Conservation (phyloP, 371 early-diverging fungal species). For the Parasitella parasitica region DNA sequence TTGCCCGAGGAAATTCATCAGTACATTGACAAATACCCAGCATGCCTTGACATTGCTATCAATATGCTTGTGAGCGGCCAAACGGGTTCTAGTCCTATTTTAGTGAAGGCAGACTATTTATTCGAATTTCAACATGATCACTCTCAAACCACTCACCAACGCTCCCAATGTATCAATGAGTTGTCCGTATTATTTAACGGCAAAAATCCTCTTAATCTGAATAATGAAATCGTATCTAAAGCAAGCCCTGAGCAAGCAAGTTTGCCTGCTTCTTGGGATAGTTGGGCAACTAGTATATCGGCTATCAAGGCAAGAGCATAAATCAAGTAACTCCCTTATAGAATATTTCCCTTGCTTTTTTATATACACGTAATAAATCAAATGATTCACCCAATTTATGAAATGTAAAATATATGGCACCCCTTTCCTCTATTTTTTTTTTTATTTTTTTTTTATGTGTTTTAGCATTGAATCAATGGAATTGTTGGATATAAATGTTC, state of each 20-base stretch:
- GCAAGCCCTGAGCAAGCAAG: neutral
- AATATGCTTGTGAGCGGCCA: slow-evolving; percentile 32
- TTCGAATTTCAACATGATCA: neutral
- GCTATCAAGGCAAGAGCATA: neutral
- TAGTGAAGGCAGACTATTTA: neutral
- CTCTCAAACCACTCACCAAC: neutral
- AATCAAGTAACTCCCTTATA: neutral
- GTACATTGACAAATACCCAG: slow-evolving; percentile 25
- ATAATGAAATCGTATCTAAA: slow-evolving; percentile 8
- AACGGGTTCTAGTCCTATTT: slow-evolving; percentile 20
- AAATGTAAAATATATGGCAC: too few species aligned
- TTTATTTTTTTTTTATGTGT: too few species aligned
- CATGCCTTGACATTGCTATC: slow-evolving; percentile 27
- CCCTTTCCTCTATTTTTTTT: too few species aligned
- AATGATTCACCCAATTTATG: neutral
- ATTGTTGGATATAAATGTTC: too few species aligned
- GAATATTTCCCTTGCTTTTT: neutral
- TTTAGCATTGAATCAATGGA: too few species aligned
- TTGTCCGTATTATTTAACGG: slow-evolving; percentile 1
- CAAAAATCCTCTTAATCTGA: slow-evolving; percentile 8
- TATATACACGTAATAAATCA: neutral
- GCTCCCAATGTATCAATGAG: slow-evolving; percentile 3
- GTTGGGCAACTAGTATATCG: neutral
- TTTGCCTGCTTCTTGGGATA: neutral
- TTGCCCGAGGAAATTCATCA: slow-evolving; percentile 28